Conservation (phyloP, 208 protist genomes). For the Strigomonas galati region DNA sequence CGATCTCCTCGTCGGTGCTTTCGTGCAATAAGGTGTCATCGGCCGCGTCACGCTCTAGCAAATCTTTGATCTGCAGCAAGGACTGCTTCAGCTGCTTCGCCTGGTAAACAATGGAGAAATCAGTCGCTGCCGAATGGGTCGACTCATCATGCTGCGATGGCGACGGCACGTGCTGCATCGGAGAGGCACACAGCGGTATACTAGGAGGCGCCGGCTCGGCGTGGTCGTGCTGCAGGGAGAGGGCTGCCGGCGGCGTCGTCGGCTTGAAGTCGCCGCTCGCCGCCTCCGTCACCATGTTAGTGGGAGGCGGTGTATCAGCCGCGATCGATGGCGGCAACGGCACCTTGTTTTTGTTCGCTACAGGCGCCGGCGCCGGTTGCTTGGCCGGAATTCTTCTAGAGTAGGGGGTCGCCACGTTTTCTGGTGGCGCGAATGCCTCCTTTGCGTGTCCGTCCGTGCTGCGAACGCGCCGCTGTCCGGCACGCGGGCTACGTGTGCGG, state of each 20-base stretch:
- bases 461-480: not conserved
- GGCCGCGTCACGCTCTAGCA: slow-evolving; percentile 27
- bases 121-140: not conserved
- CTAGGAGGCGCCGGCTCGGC: too few relatives aligned
- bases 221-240: too few relatives aligned
- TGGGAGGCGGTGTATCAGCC: too few relatives aligned
- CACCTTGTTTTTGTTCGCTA: too few relatives aligned
- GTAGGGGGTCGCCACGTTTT: not conserved
- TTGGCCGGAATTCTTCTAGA: too few relatives aligned
- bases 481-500: not conserved
- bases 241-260: too few relatives aligned
- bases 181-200: too few relatives aligned
- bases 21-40: slow-evolving; percentile 16
- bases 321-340: too few relatives aligned
- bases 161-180: not conserved
- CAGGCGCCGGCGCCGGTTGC: too few relatives aligned
- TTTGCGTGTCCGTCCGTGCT: too few relatives aligned
- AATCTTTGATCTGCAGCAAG: slow-evolving; percentile 34
- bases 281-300: too few relatives aligned
- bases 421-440: slow-evolving; percentile 7
- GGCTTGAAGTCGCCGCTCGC: too few relatives aligned
- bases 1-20: slow-evolving; percentile 17
- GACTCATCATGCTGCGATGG: not conserved
- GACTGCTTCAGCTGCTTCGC: slow-evolving; percentile 40
- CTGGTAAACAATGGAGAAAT: slow-evolving; percentile 23